Evolutionary conservation across 495 filamentous ascomycete genomes (phyloP).

Genomic region (Daldinia concentrica): DNA sequence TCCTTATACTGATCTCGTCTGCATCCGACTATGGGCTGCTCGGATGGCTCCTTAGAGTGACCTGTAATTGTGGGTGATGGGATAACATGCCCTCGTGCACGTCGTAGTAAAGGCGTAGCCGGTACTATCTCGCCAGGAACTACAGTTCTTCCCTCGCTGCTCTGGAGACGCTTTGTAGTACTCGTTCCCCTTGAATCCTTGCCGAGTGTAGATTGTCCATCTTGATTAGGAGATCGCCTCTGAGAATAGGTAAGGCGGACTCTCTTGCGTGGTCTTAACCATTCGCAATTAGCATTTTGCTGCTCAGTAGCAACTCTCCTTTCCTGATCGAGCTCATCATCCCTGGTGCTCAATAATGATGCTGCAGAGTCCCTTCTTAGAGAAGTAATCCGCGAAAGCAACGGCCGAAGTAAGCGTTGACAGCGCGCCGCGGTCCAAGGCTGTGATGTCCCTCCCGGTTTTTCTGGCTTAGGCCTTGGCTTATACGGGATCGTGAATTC

Average conservation of each 20-base stretch:
- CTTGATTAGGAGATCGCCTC: constrained; percentile 24
- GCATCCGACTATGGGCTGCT: neutral
- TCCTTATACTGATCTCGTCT: constrained; percentile 29
- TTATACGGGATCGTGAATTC: constrained; percentile 27
- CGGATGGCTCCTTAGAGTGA: neutral
- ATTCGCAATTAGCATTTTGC: constrained; percentile 21
- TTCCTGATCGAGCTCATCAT: constrained; percentile 21
- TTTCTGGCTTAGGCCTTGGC: constrained; percentile 31
- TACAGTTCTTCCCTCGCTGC: constrained; percentile 3
- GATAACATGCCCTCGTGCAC: constrained; percentile 37
- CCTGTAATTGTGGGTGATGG: constrained; percentile 21
- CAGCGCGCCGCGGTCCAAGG: constrained; percentile 67
- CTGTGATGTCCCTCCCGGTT: constrained; percentile 33
- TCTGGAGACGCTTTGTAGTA: constrained; percentile 2
- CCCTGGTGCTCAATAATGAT: constrained; percentile 4
- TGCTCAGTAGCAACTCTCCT: constrained; percentile 13
- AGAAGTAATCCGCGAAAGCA: constrained; percentile 61
- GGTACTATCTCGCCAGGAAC: constrained; percentile 40
- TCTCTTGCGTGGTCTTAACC: constrained; percentile 43
- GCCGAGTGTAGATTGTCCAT: neutral
- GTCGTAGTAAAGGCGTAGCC: constrained; percentile 41
- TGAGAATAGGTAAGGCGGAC: constrained; percentile 45
- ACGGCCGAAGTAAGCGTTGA: constrained; percentile 63
- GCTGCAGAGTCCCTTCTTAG: constrained; percentile 53
- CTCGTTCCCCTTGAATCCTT: neutral